These are phyloP conservation scores for Chrysoporthe deuterocubensis DNA, from an alignment of 2,329 filamentous ascomycete species.

Conservation along the genomic window DNA sequence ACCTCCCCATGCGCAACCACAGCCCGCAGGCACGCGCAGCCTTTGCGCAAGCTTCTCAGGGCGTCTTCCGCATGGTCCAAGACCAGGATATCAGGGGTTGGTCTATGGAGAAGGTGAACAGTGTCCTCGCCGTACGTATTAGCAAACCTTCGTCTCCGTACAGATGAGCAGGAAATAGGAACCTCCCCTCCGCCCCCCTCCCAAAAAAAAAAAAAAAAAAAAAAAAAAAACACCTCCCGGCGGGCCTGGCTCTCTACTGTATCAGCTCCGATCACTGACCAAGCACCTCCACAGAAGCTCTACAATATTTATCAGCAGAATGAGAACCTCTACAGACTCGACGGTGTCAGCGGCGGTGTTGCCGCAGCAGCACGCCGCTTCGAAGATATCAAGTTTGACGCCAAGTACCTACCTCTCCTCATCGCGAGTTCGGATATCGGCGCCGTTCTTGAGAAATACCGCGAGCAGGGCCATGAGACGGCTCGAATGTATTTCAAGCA, in stretches of 20 bases:
- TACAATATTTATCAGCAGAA: not conserved
- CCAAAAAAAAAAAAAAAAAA: too few relatives aligned
- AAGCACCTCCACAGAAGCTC: not conserved
- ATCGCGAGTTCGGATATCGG: not conserved
- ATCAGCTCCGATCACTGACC: not conserved
- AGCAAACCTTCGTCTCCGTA: not conserved
- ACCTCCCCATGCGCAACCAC: not conserved
- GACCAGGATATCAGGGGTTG: not conserved
- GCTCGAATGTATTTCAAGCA: not conserved
- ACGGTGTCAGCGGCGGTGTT: not conserved
- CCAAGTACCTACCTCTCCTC: constrained; percentile 9
- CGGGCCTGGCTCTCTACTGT: not conserved
- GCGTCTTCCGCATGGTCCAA: not conserved
- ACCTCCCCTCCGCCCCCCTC: too few relatives aligned
- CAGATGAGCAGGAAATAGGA: not conserved
- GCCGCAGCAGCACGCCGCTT: not conserved
- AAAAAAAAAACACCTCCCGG: too few relatives aligned
- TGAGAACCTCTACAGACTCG: not conserved
- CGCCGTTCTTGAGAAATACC: not conserved
- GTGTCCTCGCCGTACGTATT: constrained; percentile 4
- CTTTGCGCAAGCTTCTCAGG: not conserved
- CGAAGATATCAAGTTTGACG: constrained; percentile 11
- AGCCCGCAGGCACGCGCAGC: not conserved
- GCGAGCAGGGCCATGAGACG: constrained; percentile 1
- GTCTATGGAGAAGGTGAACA: constrained; percentile 14